Conservation (phyloP, 441 rosid species). For the Gossypium trilobum region DNA sequence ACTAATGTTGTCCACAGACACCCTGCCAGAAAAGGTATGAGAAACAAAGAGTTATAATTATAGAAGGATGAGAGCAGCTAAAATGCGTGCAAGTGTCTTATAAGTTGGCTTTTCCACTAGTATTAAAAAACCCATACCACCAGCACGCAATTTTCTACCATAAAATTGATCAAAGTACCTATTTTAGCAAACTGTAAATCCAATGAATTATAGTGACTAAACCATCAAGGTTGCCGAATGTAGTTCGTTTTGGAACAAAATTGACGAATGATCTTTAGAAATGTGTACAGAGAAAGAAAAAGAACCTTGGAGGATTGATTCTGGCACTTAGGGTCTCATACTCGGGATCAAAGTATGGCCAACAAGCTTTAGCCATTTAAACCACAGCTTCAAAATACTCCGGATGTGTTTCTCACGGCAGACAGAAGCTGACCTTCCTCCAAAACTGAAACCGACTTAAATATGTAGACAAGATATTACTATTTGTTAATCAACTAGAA, state of each 20-base stretch:
- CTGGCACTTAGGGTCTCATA: conserved; percentile 74
- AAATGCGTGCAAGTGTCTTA: not conserved
- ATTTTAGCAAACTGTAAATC: not conserved
- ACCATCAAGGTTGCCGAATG: not conserved
- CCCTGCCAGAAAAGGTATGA: conserved; percentile 36
- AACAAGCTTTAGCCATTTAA: conserved; percentile 59
- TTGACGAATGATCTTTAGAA: not conserved
- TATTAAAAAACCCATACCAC: too few species aligned
- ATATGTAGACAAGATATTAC: not conserved
- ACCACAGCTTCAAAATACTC: conserved; percentile 2
- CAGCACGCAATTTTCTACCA: not conserved
- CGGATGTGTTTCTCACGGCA: conserved; percentile 1
- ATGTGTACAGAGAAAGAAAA: conserved; percentile 1
- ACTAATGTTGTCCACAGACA: conserved; percentile 66
- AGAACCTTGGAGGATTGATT: conserved; percentile 69
- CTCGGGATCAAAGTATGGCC: conserved; percentile 93
- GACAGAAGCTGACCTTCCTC: not conserved
- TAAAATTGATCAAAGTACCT: not conserved
- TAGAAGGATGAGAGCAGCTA: not conserved
- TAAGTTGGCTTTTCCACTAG: not conserved
- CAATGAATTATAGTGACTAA: not conserved
- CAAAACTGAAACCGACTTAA: not conserved
- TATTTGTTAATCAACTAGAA: not conserved
- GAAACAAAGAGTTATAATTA: not conserved
- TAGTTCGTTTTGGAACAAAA: not conserved